Evolutionary conservation across 2,329 filamentous ascomycete genomes (phyloP), one percentile per base, ranked within the genome.

Genomic region (Daldinia eschscholtzii): DNA sequence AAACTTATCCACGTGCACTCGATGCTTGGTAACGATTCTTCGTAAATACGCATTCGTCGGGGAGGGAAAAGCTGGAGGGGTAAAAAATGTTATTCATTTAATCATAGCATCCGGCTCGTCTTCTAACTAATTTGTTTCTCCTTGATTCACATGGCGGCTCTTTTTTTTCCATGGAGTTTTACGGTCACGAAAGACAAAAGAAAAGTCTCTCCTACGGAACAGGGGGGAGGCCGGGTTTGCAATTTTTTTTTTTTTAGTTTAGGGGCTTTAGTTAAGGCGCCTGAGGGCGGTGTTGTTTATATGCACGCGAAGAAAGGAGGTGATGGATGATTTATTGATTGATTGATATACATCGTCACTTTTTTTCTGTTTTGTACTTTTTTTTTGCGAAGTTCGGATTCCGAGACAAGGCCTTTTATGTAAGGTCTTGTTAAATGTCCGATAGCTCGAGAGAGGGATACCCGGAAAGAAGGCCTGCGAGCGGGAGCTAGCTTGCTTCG

Each of bases 101-200:
- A 28, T 28, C 13, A 12, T 26, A 18, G 26, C 15, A 35, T 33
- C 30, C n/a, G n/a, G n/a, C n/a, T n/a, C n/a, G n/a, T n/a, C 6
- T 33, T 33, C 30, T 6, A 33, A 33, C n/a, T 41, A 5, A 18
- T 41, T 46, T 5, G 10, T 12, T 12, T 28, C 13, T 50, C 18
- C 26, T 9, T 48, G 20, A 48, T 48, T 48, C 39, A 48, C 20
- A 46, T 33, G 28, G 2, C 28, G 28, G 48, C 15, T 58, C n/a
- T n/a, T 20, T 61, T 59, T 42, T 26, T 37, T 20, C 7, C 6
- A 58, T 23, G 66, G 66, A 66, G 66, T 69, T 69, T 18, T 18
- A 63, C 62, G 30, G 30, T 33, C 44, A 66, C 35, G 66, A 69
- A 69, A 55, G 66, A 66, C 58, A 69, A 69, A 69, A 69, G 55